Evolutionary conservation across 495 filamentous ascomycete species (phyloP), one percentile per base, ranked within the genome.

Genomic region (Lichenothelia convexa): DNA sequence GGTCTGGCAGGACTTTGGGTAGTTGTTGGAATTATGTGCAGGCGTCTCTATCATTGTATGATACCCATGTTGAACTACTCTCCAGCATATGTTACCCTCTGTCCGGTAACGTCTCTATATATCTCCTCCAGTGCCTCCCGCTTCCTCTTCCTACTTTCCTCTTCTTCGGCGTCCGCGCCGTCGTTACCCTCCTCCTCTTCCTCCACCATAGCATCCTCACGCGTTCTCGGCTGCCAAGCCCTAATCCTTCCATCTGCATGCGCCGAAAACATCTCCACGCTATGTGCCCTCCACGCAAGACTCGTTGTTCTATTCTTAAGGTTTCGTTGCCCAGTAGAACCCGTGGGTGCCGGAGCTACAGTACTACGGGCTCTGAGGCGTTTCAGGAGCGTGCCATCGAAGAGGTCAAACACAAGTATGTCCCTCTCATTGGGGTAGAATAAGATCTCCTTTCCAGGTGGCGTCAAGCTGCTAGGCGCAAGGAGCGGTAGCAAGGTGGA

Each of bases 381-480:
- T 38, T 79, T 80, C 15, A 86, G 44, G 20, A 83, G 60, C n/a
- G 59, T 65, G 0, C 83, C 84, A 41, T 84, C 71, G 30, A 76
- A 71, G 2, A 89, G 56, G 42, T 81, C 76, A 42, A 80, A 74
- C 47, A 76, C 67, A 18, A 91, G 59, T 5, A 93, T 74, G 49
- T 86, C 81, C 33, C 62, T 68, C 42, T 79, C 74, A 39, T 84
- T 89, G 0, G 80, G 70, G 58, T 75, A 89, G 36, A 82, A 66
- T 3, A 93, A 60, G 2, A 78, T 54, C 41, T 80, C 71, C 29
- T 68, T 63, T 1, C 67, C 64, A 0, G 66, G 50, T 6, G 45
- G 48, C 29, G 62, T 64, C 21, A 70, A 36, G 13, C 59, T 54
- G 12, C 50, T 60, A 1, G 80, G 78, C 5, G 71, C 60, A 18